Conservation (phyloP, 495 filamentous ascomycete genomes). For the Hyaloscypha variabilis region DNA sequence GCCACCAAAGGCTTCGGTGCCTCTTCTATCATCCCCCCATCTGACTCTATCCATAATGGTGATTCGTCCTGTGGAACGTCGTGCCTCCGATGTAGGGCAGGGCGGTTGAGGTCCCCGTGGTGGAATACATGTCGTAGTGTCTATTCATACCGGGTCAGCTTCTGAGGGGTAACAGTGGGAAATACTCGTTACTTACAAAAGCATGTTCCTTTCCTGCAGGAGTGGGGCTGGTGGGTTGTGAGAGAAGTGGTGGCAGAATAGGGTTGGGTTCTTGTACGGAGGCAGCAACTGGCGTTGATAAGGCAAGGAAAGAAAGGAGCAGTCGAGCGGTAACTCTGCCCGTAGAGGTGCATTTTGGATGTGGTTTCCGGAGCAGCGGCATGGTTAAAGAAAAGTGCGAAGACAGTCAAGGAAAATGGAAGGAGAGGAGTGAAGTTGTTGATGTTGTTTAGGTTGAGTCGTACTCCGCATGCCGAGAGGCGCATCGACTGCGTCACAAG, state of each 20-base stretch:
- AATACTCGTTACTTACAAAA: slow-evolving; percentile 15
- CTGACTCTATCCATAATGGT: slow-evolving; percentile 62
- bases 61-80: slow-evolving; percentile 68
- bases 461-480: background rate
- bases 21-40: slow-evolving; percentile 49
- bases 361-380: slow-evolving; percentile 16
- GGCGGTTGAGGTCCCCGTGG: slow-evolving; percentile 76
- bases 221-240: slow-evolving; percentile 25
- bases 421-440: slow-evolving; percentile 6
- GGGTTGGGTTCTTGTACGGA: slow-evolving; percentile 25
- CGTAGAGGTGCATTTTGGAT: slow-evolving; percentile 44
- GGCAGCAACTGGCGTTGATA: slow-evolving; percentile 29
- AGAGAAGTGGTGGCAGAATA: slow-evolving; percentile 23
- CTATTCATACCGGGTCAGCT: too few species aligned
- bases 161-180: too few species aligned
- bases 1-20: slow-evolving; percentile 48
- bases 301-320: slow-evolving; percentile 55
- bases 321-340: slow-evolving; percentile 61
- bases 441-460: slow-evolving; percentile 2
- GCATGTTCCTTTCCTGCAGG: slow-evolving; percentile 45
- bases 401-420: slow-evolving; percentile 7
- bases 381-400: slow-evolving; percentile 19
- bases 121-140: slow-evolving; percentile 88
- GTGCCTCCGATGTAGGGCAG: slow-evolving; percentile 70
- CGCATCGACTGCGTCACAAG: background rate